Percentiles rank a stretch among this genome's conserved stretches.
Conservation (phyloP, 495 filamentous ascomycete genomes). For the Immersiella caudata region DNA sequence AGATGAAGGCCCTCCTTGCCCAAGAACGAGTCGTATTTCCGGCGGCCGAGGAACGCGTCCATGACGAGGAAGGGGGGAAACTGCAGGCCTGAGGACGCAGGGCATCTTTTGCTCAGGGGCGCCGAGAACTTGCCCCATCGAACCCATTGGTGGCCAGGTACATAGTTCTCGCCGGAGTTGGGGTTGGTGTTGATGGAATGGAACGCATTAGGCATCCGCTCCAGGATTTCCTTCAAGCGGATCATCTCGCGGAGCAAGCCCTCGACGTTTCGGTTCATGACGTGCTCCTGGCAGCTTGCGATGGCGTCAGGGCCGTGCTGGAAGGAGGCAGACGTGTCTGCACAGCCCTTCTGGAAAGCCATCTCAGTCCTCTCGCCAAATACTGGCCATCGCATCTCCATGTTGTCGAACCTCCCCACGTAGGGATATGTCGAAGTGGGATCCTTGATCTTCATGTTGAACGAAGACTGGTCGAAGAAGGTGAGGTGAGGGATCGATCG, state of each 20-base stretch:
- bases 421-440: constrained; percentile 51
- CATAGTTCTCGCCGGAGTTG: constrained; percentile 50
- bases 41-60: constrained; percentile 55
- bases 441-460: constrained; percentile 55
- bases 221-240: constrained; percentile 52
- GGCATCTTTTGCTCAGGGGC: constrained; percentile 52
- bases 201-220: constrained; percentile 55
- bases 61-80: constrained; percentile 55
- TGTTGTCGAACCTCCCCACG: constrained; percentile 51
- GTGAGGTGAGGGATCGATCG: constrained; percentile 53
- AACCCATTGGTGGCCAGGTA: constrained; percentile 45
- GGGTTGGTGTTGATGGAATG: constrained; percentile 57
- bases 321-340: constrained; percentile 48
- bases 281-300: constrained; percentile 55
- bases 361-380: constrained; percentile 55
- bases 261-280: constrained; percentile 54
- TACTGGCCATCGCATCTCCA: constrained; percentile 55
- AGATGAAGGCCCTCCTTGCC: constrained; percentile 53
- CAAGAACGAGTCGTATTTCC: constrained; percentile 53
- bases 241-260: constrained; percentile 52
- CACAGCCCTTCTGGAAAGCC: constrained; percentile 50
- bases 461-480: constrained; percentile 55
- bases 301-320: constrained; percentile 50
- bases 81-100: constrained; percentile 54
- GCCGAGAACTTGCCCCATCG: constrained; percentile 54